A percentile compares a stretch with the other conserved stretches of the same genome.
These are phyloP conservation scores for Isabelozyma gotoi DNA, from an alignment of 805 yeast species.

Conservation along the genomic window DNA sequence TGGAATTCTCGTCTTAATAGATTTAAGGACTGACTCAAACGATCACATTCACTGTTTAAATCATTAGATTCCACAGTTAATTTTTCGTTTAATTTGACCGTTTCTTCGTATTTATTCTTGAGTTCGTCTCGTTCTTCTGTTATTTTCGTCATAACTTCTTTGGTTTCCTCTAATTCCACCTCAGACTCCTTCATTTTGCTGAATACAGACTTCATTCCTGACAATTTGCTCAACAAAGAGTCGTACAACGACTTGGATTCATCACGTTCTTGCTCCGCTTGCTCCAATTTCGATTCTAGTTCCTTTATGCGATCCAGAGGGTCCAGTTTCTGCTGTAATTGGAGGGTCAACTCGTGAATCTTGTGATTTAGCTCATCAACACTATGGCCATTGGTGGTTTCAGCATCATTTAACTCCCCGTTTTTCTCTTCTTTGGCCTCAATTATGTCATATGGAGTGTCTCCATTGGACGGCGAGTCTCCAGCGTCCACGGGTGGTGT, in stretches of 20 bases:
- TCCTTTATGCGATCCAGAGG: neutral
- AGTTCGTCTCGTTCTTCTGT: constrained; percentile 25
- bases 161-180: constrained; percentile 55
- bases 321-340: constrained; percentile 3
- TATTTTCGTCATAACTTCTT: constrained; percentile 39
- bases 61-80: constrained; percentile 33
- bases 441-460: neutral
- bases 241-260: constrained; percentile 61
- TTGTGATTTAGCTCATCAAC: constrained; percentile 4
- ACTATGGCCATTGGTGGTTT: neutral
- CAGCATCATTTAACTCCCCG: neutral
- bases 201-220: constrained; percentile 74
- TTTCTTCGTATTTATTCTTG: constrained; percentile 8
- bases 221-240: constrained; percentile 56
- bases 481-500: too few species aligned
- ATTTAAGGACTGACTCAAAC: constrained; percentile 41
- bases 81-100: constrained; percentile 10
- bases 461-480: neutral
- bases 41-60: constrained; percentile 55
- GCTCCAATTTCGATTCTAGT: constrained; percentile 26
- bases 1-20: constrained; percentile 37
- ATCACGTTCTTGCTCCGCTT: constrained; percentile 52
- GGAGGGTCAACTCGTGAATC: constrained; percentile 4
- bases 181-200: constrained; percentile 72
- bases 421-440: neutral